Evolutionary conservation across 208 protist species (phyloP), one percentile per base, ranked within the genome.

Genomic region (Entamoeba histolytica): DNA sequence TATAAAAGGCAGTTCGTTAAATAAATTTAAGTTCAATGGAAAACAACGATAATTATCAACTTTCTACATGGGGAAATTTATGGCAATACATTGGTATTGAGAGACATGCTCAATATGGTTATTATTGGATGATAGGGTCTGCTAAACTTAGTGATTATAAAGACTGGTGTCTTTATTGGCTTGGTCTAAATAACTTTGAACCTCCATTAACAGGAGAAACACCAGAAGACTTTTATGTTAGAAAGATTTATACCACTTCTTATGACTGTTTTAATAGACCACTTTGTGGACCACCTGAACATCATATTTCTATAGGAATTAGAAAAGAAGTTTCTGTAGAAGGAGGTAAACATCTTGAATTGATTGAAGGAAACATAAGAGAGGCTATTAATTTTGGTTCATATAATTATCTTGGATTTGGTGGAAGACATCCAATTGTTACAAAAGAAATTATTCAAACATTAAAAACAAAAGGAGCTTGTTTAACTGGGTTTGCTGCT

Each of bases 361-460:
- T 28, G 31, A 15, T 91, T 5, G 87, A 39, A 31, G 57, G n/a
- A 91, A 51, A 51, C 0, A 49, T 7, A 8, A 91, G 10, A 6
- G 44, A 31, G 4, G 14, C 23, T 44, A 5, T 99, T 57, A 99
- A 99, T 96, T 94, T 99, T 49, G 97, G 96, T 31, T 98, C 97
- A 39, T 99, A 99, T 96, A 99, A 99, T 96, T 99, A 99, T 96
- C 96, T 99, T 0, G 98, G 98, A 57, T 99, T 99, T 95, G 98
- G 97, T 5, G 96, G 98, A 91, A 98, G 97, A 94, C 96, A 96
- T 35, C 96, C 96, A 28, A 23, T 15, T 44, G 44, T 35, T 19
- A 49, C 78, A 4, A 55, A 39, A 6, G 4, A 51, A n/a, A 87
- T 87, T 12, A 17, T 39, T 12, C 4, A 23, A 49, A 17, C 51